phyloP scores from a whole-genome alignment of 306 rosid species.

The Prinsepia uniflora region DNA sequence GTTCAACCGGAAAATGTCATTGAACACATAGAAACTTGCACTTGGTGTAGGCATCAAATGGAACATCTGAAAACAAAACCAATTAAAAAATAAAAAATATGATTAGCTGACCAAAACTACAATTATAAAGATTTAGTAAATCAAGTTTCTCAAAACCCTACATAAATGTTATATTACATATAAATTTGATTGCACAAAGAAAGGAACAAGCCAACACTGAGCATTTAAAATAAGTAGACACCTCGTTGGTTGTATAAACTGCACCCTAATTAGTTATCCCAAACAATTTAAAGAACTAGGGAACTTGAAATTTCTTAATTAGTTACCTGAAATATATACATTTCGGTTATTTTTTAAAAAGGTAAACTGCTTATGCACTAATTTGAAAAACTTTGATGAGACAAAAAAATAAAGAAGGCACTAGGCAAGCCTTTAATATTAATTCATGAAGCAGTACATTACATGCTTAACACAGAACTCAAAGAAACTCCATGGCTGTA shows the following conservation, averaged over 20 bases:
- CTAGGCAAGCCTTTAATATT: neutral
- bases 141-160: neutral
- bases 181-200: neutral
- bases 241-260: neutral
- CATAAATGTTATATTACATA: neutral
- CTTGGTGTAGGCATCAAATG: slow-evolving; percentile 93
- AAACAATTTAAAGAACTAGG: neutral
- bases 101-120: neutral
- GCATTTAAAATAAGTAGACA: neutral
- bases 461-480: neutral
- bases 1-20: slow-evolving; percentile 92
- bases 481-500: neutral
- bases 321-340: neutral
- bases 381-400: neutral
- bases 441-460: neutral
- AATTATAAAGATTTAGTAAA: neutral
- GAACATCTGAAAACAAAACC: slow-evolving; percentile 72
- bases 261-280: neutral
- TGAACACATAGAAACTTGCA: slow-evolving; percentile 82
- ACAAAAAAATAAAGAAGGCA: neutral
- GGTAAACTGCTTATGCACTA: neutral
- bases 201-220: neutral
- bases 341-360: neutral
- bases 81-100: neutral
- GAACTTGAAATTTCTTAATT: neutral